Base-by-base conservation (phyloP, 495 filamentous ascomycete species). In the Penicillium tannophilum region DNA sequence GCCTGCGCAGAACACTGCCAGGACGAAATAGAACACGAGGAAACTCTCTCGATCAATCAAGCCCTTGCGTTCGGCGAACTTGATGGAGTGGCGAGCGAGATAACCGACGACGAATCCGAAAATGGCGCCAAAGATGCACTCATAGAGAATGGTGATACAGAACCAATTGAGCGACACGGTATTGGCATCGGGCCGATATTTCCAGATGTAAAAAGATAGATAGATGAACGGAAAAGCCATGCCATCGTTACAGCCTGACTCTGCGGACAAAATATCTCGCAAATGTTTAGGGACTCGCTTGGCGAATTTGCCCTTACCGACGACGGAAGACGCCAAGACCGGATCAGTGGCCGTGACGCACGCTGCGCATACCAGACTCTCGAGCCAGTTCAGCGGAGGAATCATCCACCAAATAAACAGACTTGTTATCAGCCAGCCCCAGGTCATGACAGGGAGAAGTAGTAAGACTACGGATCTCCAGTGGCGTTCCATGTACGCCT, bases 201-300 rank as follows among this genome's bases (percentile, higher is more conserved):
- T 84, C 56, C 96, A 90, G 55, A 98, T 83, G 65, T 98, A 98
- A 47, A 96, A 79, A 2, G 88, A 84, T 16, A 98, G 82, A 71
- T 98, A 99, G 69, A 99, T 88, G 75, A 99, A 99, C 7, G 95
- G 95, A 74, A 99, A 99, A 17, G 95, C 94, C 95, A 98, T 98
- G 74, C 95, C 95, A 72, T 99, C 95, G 77, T 99, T 99, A 80
- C 95, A 99, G 24, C 95, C 95, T 1, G 95, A 98, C 73, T 99
- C 95, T 57, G 93, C 93, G 14, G 95, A 98, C 33, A 99, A 82
- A 12, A 99, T 62, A 72, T 99, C 95, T 76, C 95, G 84, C 72
- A 99, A 77, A 85, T 98, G 95, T 76, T 95, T 97, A 19, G 95
- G 95, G 20, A 99, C 92, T 58, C 95, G 84, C 73, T 95, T 96